Evolutionary conservation across 225 moss, liverwort and hornwort species (phyloP).

Genomic region (Sphagnum tenellum): DNA sequence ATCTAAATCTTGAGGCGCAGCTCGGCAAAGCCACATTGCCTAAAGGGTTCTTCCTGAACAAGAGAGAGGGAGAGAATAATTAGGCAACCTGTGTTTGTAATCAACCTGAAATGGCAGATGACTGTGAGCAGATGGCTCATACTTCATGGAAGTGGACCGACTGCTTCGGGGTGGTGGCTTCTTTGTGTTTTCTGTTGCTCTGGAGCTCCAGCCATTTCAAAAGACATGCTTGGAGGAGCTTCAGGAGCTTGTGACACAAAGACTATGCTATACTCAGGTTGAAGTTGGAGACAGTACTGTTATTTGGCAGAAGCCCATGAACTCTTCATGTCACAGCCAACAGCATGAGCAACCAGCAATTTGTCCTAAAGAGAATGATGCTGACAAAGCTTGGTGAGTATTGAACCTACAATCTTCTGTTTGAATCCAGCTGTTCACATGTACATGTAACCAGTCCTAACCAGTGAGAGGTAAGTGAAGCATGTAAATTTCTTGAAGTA

Average conservation of each 20-base stretch:
- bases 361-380: not conserved
- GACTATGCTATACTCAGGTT: slow-evolving; percentile 1
- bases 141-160: slow-evolving; percentile 7
- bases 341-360: not conserved
- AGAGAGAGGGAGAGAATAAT: too few relatives aligned
- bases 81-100: too few relatives aligned
- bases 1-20: not conserved
- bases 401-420: not conserved
- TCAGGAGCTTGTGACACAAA: not conserved
- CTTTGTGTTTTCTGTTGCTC: slow-evolving; percentile 4
- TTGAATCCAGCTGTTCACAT: not conserved
- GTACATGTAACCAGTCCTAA: not conserved
- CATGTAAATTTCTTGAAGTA: too few relatives aligned
- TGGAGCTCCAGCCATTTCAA: not conserved
- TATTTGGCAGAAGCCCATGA: not conserved
- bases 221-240: not conserved
- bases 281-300: slow-evolving; percentile 2
- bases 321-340: not conserved
- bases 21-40: not conserved
- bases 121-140: slow-evolving; percentile 1
- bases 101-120: not conserved
- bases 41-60: not conserved
- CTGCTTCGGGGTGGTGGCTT: slow-evolving; percentile 9
- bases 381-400: slow-evolving; percentile 2
- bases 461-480: too few relatives aligned